Evolutionary conservation across 2,329 filamentous ascomycete species (phyloP).

Genomic region (Spiromastix sp.): DNA sequence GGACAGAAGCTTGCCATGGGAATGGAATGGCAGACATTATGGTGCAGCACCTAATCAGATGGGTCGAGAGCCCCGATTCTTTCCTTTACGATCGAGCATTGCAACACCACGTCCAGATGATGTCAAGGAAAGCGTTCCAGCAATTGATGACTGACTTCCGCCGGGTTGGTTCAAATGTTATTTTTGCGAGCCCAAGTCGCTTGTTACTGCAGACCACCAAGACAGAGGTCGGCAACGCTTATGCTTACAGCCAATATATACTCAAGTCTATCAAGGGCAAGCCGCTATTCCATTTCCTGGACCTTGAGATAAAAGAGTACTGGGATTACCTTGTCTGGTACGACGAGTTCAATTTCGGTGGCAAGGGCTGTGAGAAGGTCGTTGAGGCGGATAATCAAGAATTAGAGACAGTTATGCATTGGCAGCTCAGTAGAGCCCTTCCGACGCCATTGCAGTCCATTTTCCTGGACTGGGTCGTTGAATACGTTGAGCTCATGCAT

Average conservation of each 20-base stretch:
- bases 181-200: constrained; percentile 87
- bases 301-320: constrained; percentile 95
- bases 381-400: constrained; percentile 65
- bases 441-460: constrained; percentile 68
- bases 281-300: constrained; percentile 92
- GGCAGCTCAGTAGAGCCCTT: constrained; percentile 89
- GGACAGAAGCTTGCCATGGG: constrained; percentile 82
- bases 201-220: constrained; percentile 93
- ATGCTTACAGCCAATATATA: constrained; percentile 94
- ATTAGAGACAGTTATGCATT: constrained; percentile 91
- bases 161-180: constrained; percentile 83
- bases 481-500: constrained; percentile 95
- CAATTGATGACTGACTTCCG: constrained; percentile 96
- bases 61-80: constrained; percentile 88
- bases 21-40: constrained; percentile 95
- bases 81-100: constrained; percentile 91
- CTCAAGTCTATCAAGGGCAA: constrained; percentile 95
- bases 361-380: constrained; percentile 79
- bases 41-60: constrained; percentile 92
- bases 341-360: constrained; percentile 97
- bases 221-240: constrained; percentile 90
- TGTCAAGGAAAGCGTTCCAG: constrained; percentile 93
- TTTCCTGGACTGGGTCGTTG: constrained; percentile 87
- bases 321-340: constrained; percentile 99
- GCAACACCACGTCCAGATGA: constrained; percentile 97